These are phyloP conservation scores for Candida sanyiensis DNA, from an alignment of 805 yeast genomes.

Conservation along the genomic window DNA sequence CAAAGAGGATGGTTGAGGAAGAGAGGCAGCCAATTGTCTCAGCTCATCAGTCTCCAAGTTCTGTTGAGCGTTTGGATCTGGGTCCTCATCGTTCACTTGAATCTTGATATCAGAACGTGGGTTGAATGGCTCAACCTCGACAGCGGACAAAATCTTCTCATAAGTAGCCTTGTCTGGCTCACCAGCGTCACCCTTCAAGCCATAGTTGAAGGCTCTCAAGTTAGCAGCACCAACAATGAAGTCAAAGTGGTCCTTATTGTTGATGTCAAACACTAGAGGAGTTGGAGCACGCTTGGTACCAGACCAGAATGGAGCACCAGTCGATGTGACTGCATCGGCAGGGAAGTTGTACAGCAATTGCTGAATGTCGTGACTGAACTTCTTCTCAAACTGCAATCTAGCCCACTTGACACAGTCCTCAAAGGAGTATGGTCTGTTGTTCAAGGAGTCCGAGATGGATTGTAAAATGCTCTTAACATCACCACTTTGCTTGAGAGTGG, in stretches of 20 bases:
- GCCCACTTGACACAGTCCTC: slow-evolving; percentile 98
- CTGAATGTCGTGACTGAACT: slow-evolving; percentile 77
- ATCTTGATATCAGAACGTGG: slow-evolving; percentile 76
- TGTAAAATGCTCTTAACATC: slow-evolving; percentile 85
- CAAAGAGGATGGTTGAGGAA: slow-evolving; percentile 84
- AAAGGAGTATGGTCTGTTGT: slow-evolving; percentile 79
- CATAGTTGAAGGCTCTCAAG: slow-evolving; percentile 84
- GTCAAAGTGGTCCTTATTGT: slow-evolving; percentile 71
- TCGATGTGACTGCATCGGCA: slow-evolving; percentile 81
- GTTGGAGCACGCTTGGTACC: slow-evolving; percentile 96
- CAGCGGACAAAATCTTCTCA: slow-evolving; percentile 43
- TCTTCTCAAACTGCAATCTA: slow-evolving; percentile 77
- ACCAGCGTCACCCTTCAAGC: slow-evolving; percentile 69
- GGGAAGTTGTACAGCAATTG: slow-evolving; percentile 95
- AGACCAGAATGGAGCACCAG: slow-evolving; percentile 95
- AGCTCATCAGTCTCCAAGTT: slow-evolving; percentile 57
- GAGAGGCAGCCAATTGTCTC: slow-evolving; percentile 60
- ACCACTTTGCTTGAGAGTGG: slow-evolving; percentile 83
- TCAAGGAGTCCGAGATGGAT: slow-evolving; percentile 69
- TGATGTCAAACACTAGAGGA: slow-evolving; percentile 72
- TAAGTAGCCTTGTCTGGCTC: slow-evolving; percentile 45
- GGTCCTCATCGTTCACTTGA: slow-evolving; percentile 82
- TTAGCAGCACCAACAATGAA: slow-evolving; percentile 88
- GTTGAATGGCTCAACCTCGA: slow-evolving; percentile 55
- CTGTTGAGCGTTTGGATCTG: slow-evolving; percentile 66